Base-by-base conservation (phyloP, 495 filamentous ascomycete genomes). In the Penicillium coprophilum region DNA sequence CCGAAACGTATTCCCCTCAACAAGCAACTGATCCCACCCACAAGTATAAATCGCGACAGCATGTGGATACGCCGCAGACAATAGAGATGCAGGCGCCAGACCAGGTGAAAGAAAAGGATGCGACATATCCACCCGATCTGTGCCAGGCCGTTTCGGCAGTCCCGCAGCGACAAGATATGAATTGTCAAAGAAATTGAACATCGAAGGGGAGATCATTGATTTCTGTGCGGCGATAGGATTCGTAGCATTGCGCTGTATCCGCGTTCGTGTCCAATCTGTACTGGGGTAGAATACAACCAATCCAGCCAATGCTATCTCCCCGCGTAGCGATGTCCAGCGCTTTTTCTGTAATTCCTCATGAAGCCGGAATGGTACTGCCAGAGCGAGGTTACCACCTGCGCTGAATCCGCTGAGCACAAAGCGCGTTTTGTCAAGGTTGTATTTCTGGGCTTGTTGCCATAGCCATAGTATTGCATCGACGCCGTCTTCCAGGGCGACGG, bases 371-470 rank as follows among this genome's bases (percentile, higher is more conserved):
- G 86, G 84, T 0, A 89, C 81, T 0, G 87, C 88, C 55, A 92
- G 82, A 8, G 80, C 77, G 50, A 92, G 82, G 61, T 92, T 95
- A 6, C 82, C 91, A 1, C 90, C 90, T 2, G 87, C 86, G 0
- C 83, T 87, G 65, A 88, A 89, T 6, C 90, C 90, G 1, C 80
- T 86, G 0, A 89, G 68, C 4, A 81, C 85, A 13, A 93, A 82
- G 53, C 81, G 65, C 27, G 68, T 59, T 21, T 24, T 24, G 66
- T 86, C 79, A 50, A 88, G 62, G 6, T 67, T 59, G 20, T 75
- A 65, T 24, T 81, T 72, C 0, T 71, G 67, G 0, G 81, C 79
- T 49, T 84, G 72, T 0, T 70, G 65, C 36, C 80, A 78, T 0
- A 89, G 62, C 64, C 83, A 85, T 1, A 65, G 49, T 1, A 68